Evolutionary conservation across 129 eudicot genomes (phyloP).

Genomic region (Artemisia annua): DNA sequence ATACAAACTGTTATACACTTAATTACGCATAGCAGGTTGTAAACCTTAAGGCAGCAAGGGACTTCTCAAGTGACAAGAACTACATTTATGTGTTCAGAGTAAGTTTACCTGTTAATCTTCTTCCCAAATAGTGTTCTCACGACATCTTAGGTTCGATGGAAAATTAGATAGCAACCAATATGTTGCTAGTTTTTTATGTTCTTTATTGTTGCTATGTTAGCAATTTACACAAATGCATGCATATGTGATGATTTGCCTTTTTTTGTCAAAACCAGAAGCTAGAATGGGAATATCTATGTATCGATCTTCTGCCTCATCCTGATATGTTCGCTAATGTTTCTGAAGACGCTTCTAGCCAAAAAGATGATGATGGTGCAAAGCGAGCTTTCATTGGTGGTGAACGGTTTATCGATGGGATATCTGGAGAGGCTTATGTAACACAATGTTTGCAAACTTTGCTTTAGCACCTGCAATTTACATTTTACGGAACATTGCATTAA

Average conservation of each 20-base stretch:
- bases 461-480: constrained; percentile 21
- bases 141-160: neutral
- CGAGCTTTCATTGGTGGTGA: constrained; percentile 94
- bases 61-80: constrained; percentile 64
- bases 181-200: too few species aligned
- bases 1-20: too few species aligned
- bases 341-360: constrained; percentile 50
- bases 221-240: constrained; percentile 10
- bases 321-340: constrained; percentile 68
- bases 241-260: constrained; percentile 8
- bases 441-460: constrained; percentile 40
- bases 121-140: constrained; percentile 6
- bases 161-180: neutral
- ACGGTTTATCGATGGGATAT: constrained; percentile 81
- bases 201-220: too few species aligned
- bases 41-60: constrained; percentile 94
- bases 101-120: constrained; percentile 23
- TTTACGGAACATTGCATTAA: constrained; percentile 10
- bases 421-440: constrained; percentile 97
- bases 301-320: constrained; percentile 94
- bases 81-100: constrained; percentile 89
- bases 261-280: constrained; percentile 62
- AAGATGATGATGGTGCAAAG: constrained; percentile 88
- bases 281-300: constrained; percentile 82
- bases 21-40: constrained; percentile 55